These are phyloP conservation scores for Phytophthora tentaculata DNA, from an alignment of 352 stramenopile genomes.

Conservation along the genomic window DNA sequence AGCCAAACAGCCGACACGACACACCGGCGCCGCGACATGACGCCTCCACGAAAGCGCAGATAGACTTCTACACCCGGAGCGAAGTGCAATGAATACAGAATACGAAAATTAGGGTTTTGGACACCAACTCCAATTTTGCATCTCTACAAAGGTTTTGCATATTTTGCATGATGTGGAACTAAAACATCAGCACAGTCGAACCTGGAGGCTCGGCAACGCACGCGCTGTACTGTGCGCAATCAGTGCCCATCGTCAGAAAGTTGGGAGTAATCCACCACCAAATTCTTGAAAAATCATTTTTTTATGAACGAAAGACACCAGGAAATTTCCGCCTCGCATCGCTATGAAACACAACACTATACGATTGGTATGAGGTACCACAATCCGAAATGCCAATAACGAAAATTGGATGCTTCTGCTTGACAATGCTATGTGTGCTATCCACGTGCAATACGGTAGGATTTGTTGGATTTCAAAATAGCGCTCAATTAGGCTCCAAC, in stretches of 20 bases:
- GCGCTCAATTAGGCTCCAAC: not conserved
- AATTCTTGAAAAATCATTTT: not conserved
- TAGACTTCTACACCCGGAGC: not conserved
- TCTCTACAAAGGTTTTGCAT: not conserved
- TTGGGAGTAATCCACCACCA: not conserved
- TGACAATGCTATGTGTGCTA: not conserved
- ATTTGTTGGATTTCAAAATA: not conserved
- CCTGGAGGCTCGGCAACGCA: not conserved
- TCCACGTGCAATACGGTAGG: not conserved
- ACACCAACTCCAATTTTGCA: not conserved
- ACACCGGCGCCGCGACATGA: not conserved
- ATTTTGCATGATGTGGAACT: conserved; percentile 6
- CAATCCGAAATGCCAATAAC: not conserved
- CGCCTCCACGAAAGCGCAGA: not conserved
- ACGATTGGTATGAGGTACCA: not conserved
- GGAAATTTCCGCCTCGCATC: not conserved
- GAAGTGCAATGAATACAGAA: conserved; percentile 7
- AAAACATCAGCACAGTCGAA: not conserved
- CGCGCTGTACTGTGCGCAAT: not conserved
- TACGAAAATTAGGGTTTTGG: not conserved
- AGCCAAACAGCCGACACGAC: not conserved
- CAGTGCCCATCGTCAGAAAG: not conserved
- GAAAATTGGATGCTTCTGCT: not conserved
- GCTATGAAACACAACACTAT: not conserved
- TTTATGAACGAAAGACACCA: not conserved